Evolutionary conservation across 164 flowering plant species (phyloP).

Genomic region (grape (Vitis vinifera)): DNA sequence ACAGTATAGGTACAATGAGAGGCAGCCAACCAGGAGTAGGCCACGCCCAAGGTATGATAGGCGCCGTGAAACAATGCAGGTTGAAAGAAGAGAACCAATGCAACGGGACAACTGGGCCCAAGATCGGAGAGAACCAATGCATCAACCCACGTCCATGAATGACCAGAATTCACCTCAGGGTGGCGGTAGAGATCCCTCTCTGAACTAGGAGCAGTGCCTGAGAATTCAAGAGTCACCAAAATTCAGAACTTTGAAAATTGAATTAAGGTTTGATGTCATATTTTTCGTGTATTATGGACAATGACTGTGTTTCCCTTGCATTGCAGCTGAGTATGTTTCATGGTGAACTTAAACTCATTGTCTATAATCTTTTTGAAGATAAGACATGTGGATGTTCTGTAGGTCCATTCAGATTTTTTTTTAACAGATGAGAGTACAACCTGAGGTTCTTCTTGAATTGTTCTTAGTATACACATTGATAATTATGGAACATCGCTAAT

Average conservation of each 20-base stretch:
- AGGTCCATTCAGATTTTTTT: neutral
- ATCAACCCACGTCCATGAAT: slow-evolving; percentile 21
- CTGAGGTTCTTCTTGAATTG: too few relatives aligned
- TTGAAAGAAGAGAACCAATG: slow-evolving; percentile 54
- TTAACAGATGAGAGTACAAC: too few relatives aligned
- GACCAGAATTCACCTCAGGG: slow-evolving; percentile 23
- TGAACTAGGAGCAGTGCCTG: slow-evolving; percentile 4
- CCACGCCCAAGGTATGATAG: slow-evolving; percentile 86
- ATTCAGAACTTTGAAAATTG: neutral
- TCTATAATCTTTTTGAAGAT: neutral
- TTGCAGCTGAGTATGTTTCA: neutral
- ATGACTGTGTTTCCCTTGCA: neutral
- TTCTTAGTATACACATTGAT: too few relatives aligned
- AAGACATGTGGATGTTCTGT: neutral
- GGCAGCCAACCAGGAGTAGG: slow-evolving; percentile 54
- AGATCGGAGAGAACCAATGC: slow-evolving; percentile 24
- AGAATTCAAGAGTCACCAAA: neutral
- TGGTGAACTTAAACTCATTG: neutral
- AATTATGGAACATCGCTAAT: too few relatives aligned
- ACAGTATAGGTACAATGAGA: slow-evolving; percentile 63
- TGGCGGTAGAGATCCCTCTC: slow-evolving; percentile 18
- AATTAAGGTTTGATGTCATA: neutral
- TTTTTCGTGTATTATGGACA: neutral
- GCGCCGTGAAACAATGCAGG: slow-evolving; percentile 78
- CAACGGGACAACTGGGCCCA: slow-evolving; percentile 32